phyloP scores from a whole-genome alignment of 805 yeast species.

The Candida chauliodis region DNA sequence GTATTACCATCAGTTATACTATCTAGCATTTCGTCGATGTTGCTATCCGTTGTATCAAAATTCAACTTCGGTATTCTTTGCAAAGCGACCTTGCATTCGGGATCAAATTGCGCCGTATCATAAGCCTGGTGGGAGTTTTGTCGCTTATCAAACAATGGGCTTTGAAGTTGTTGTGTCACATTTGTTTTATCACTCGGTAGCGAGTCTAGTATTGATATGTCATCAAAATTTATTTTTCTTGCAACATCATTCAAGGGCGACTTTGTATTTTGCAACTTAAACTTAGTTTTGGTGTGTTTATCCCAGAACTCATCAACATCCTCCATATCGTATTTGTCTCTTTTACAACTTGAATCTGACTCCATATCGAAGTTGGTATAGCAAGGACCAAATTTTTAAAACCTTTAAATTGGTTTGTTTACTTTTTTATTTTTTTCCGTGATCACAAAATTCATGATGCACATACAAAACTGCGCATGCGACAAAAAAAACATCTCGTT shows the following conservation, averaged over 20 bases:
- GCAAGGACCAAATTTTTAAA: not conserved
- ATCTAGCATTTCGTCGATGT: not conserved
- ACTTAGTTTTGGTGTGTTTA: slow-evolving; percentile 16
- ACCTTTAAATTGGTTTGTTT: not conserved
- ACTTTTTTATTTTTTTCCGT: not conserved
- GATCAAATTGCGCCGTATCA: not conserved
- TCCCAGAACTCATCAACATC: slow-evolving; percentile 66
- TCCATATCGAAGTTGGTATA: slow-evolving; percentile 10
- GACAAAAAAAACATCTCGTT: not conserved
- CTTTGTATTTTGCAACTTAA: slow-evolving; percentile 28
- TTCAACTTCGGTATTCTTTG: no score
- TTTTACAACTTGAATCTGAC: slow-evolving; percentile 43
- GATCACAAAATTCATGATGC: not conserved
- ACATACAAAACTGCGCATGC: not conserved
- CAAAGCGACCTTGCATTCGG: no score
- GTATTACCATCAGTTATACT: not conserved
- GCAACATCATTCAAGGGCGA: slow-evolving; percentile 23
- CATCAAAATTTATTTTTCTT: slow-evolving; percentile 33
- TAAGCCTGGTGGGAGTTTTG: not conserved
- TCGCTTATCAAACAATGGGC: slow-evolving; percentile 9
- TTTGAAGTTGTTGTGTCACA: slow-evolving; percentile 7
- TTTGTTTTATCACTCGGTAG: slow-evolving; percentile 25
- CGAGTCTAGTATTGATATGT: slow-evolving; percentile 26
- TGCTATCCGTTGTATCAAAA: not conserved
- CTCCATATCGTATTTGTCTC: slow-evolving; percentile 63